A percentile compares a stretch with the other conserved stretches of the same genome.
Conservation (phyloP, 202 grass and related monocot genomes). For the Miscanthus sacchariflorus region DNA sequence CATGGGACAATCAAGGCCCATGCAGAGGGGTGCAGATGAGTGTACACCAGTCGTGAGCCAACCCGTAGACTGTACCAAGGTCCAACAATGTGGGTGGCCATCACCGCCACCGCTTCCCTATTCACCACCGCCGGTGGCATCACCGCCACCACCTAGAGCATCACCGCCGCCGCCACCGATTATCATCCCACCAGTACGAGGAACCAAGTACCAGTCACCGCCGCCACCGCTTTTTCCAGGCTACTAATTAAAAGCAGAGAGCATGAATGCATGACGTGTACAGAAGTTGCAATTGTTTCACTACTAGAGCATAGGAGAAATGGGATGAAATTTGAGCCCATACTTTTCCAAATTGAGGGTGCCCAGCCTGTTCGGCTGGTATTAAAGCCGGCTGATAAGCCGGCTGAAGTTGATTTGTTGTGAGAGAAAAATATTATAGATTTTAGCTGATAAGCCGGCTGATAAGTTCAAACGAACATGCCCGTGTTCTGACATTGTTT, state of each 20-base stretch:
- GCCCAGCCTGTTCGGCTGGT: not conserved
- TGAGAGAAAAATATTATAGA: no score
- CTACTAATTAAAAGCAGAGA: slow-evolving; percentile 45
- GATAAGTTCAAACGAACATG: no score
- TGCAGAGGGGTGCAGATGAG: slow-evolving; percentile 42
- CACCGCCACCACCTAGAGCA: not conserved
- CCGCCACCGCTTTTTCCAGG: slow-evolving; percentile 53
- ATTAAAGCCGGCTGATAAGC: no score
- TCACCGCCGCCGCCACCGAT: not conserved
- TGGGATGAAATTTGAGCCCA: slow-evolving; percentile 18
- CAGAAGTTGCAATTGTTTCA: slow-evolving; percentile 30
- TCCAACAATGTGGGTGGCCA: slow-evolving; percentile 55
- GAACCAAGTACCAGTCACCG: slow-evolving; percentile 57
- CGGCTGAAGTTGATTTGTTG: no score
- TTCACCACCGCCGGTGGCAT: no score
- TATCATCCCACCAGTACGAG: slow-evolving; percentile 45
- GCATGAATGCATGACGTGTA: slow-evolving; percentile 19
- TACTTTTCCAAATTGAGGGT: slow-evolving; percentile 13
- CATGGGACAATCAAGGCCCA: slow-evolving; percentile 41
- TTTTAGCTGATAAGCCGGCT: no score
- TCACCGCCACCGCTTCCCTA: not conserved
- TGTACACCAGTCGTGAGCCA: slow-evolving; percentile 53
- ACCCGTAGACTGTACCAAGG: slow-evolving; percentile 57
- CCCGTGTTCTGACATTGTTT: not conserved
- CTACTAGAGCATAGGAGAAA: slow-evolving; percentile 8